Base-by-base conservation (phyloP, 108 stramenopile species). In the Epithemia pelagica region DNA sequence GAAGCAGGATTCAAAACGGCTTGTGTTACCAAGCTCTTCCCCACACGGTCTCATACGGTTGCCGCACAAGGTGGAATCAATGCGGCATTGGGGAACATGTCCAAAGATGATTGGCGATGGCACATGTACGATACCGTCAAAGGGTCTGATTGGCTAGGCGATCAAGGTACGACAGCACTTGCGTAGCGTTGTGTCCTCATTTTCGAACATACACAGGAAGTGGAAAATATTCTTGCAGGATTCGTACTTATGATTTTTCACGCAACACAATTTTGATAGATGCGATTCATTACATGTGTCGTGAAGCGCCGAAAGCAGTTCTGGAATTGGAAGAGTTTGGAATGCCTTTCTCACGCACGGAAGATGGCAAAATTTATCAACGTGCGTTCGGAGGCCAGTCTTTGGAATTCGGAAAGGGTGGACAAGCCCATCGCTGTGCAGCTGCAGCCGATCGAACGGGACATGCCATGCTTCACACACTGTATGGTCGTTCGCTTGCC, bases 61-160 rank as follows among this genome's bases (percentile, higher is more conserved):
- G 99, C 99, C 30, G 99, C 99, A 22, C 99, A 99, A 80, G 99
- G 99, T 28, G 99, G 99, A n/a, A 95, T 99, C 75, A 99, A 99
- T 77, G 99, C 99, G 21, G 99, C 99, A 7, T 78, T 99, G 30
- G 99, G 97, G 51, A 98, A 98, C 82, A 96, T 95, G 93, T 74
- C 78, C 53, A 77, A 92, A 72, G 97, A 98, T 79, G 97, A 98
- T 78, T 98, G 97, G 95, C 62, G 95, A 61, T 99, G 97, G 97
- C 99, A 99, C 86, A 96, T 96, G 96, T 99, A 98, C 77, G 99
- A 99, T 81, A 99, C 99, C 23, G 99, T 99, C 51, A 99, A 99
- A 81, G 99, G 99, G 7, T 73, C 72, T 32, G 99, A 99, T 74
- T 99, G 97, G 97, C 87, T 99, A 8, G 99, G 99, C 21, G 99